Evolutionary conservation across 768 basidiomycete genomes (phyloP), one percentile per base, ranked within the genome.

Genomic region (Collybia sp.): DNA sequence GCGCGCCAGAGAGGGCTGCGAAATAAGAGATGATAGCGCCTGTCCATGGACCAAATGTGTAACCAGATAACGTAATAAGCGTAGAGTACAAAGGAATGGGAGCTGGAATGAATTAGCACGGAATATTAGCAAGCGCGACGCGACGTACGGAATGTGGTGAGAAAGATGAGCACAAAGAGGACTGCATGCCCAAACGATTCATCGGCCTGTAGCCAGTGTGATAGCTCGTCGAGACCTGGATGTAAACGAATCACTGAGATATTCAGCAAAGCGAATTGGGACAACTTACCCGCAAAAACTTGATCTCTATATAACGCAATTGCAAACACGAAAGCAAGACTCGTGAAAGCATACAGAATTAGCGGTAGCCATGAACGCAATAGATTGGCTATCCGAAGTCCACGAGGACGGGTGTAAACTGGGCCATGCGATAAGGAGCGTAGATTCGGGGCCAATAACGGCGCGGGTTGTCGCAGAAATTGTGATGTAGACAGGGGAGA

Each of bases 81-180:
- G 93, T 95, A 54, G 90, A 93, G 68, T 95, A 96, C 45, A 96
- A 72, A 31, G 93, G 93, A 40, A 96, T 58, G 31, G 93, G 93
- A 35, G 93, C 90, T 92, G 47, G 44, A 49, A 55, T 20, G 30
- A 32, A 36, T 18, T 44, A 43, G 9, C n/a, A 41, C 19, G 34
- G 39, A 34, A 11, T 36, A 42, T 46, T 9, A 32, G 36, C 1
- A 42, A 38, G 37, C 46, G 36, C 36, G 40, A 32, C 30, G 19
- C 66, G 32, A 68, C 89, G 70, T 67, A 92, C 90, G 89, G 64
- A 92, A 83, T 1, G 89, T 92, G 42, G 89, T 93, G 48, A 92
- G 61, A 63, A 92, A 89, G 50, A 93, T 92, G 59, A 92, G 79
- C 55, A 67, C 72, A 62, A 89, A 93, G 43, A 96, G 80, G 51